Evolutionary conservation across 2,329 filamentous ascomycete species (phyloP).

Genomic region (Fusarium protoensiforme): DNA sequence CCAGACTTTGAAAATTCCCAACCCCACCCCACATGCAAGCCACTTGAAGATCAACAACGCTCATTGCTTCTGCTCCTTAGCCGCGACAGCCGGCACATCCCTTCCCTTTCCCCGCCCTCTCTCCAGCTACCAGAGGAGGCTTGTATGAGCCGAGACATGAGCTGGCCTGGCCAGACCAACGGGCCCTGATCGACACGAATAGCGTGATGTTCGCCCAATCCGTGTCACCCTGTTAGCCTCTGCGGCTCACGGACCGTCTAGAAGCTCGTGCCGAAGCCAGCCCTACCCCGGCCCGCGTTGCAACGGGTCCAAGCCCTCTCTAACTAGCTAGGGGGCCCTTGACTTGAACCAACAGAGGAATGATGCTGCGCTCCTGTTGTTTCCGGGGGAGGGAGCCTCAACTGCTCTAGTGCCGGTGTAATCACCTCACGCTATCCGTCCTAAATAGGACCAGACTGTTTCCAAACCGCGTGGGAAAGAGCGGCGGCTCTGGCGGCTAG

Average conservation of each 20-base stretch:
- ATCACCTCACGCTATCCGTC: neutral
- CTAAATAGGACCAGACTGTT: neutral
- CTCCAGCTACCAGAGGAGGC: neutral
- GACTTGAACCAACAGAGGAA: neutral
- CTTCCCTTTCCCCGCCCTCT: neutral
- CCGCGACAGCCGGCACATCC: neutral
- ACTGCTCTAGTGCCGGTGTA: neutral
- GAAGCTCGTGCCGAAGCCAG: neutral
- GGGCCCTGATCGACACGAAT: neutral
- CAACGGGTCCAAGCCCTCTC: neutral
- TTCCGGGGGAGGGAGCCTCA: neutral
- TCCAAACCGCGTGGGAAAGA: neutral
- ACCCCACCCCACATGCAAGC: neutral
- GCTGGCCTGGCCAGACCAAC: neutral
- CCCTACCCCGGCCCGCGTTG: neutral
- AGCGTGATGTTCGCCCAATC: neutral
- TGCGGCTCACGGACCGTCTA: neutral
- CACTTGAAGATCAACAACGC: neutral
- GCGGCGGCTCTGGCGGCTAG: neutral
- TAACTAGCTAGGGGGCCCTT: neutral
- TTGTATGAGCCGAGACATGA: neutral
- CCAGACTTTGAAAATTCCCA: neutral
- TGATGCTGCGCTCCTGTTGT: neutral
- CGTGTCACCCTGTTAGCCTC: neutral
- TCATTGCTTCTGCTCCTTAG: neutral